These are phyloP conservation scores for Salvia sclarea DNA, from an alignment of 305 asterid species.

Conservation along the genomic window DNA sequence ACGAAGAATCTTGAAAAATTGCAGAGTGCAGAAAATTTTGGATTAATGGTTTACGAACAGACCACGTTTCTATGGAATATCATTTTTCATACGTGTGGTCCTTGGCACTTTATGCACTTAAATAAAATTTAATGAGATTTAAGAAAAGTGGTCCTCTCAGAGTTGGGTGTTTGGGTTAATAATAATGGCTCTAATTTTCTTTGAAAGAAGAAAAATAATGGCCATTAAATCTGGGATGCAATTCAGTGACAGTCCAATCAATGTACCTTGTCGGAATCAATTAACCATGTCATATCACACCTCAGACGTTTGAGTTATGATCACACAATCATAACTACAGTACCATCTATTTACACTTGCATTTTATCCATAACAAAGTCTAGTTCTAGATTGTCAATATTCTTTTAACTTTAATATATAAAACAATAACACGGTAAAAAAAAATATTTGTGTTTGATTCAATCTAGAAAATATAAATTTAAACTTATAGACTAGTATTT, in stretches of 20 bases:
- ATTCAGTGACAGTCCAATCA: conserved; percentile 16
- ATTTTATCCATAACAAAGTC: too few species aligned
- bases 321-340: not conserved
- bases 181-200: conserved; percentile 9
- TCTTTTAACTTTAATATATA: too few species aligned
- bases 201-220: not conserved
- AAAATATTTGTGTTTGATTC: not conserved
- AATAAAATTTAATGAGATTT: conserved; percentile 26
- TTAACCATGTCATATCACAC: conserved; percentile 15
- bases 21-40: not conserved
- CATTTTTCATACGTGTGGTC: not conserved
- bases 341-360: not conserved
- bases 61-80: conserved; percentile 5
- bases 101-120: conserved; percentile 18
- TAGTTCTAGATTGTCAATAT: too few species aligned
- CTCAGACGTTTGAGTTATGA: conserved; percentile 7
- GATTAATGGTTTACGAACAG: not conserved
- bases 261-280: conserved; percentile 31
- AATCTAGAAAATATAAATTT: not conserved
- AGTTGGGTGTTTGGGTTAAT: not conserved
- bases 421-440: too few species aligned
- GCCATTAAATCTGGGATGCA: conserved; percentile 1
- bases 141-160: conserved; percentile 31
- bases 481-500: too few species aligned
- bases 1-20: not conserved